phyloP scores from a whole-genome alignment of 2,329 filamentous ascomycete species.

The Monilinia polystroma region DNA sequence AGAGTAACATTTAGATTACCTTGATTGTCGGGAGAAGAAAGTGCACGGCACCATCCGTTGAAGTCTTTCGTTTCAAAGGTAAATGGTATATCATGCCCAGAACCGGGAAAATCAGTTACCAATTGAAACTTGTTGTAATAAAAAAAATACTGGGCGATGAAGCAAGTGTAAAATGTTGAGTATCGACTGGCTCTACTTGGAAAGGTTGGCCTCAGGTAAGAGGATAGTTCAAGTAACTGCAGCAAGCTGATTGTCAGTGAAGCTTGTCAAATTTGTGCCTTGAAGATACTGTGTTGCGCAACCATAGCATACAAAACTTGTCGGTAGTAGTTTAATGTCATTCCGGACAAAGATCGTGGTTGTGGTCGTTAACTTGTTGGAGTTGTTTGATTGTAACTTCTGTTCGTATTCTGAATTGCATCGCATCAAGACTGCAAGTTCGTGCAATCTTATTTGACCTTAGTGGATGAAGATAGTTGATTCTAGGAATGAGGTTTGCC shows the following conservation, averaged over 20 bases:
- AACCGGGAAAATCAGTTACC: no score
- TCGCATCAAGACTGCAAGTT: no score
- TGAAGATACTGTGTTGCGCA: not conserved
- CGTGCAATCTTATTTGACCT: no score
- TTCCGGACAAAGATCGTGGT: not conserved
- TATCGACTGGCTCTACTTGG: no score
- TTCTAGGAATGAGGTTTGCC: not conserved
- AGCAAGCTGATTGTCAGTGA: not conserved
- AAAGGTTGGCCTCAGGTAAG: no score
- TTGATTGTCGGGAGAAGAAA: not conserved
- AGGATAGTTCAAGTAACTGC: not conserved
- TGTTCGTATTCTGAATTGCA: no score
- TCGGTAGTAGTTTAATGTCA: slow-evolving; percentile 5
- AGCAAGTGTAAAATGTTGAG: no score
- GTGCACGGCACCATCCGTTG: no score
- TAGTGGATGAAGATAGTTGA: not conserved
- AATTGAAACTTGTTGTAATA: no score
- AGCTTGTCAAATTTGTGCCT: not conserved
- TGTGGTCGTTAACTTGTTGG: not conserved
- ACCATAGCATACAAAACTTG: not conserved
- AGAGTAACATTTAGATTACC: not conserved
- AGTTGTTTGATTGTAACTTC: not conserved
- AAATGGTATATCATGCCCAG: no score
- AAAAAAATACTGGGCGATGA: no score
- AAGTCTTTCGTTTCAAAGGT: not conserved